A percentile compares a stretch with the other conserved stretches of the same genome.
These are phyloP conservation scores for Agaricus sinodeliciosus DNA, from an alignment of 768 basidiomycete species.

Conservation along the genomic window DNA sequence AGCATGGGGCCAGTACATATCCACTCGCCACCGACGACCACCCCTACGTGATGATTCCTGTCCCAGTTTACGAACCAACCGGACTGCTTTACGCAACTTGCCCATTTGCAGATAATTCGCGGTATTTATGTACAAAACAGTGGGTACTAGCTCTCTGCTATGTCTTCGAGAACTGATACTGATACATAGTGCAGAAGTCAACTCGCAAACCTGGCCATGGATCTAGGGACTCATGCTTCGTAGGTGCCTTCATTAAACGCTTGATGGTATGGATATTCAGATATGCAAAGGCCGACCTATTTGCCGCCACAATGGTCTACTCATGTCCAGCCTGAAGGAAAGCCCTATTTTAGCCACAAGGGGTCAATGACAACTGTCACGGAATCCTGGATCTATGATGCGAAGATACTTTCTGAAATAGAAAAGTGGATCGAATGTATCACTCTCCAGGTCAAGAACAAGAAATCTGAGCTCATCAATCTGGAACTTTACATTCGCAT, in stretches of 20 bases:
- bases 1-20: too few relatives aligned
- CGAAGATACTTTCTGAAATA: conserved; percentile 27
- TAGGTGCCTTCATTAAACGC: neutral
- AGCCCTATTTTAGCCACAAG: conserved; percentile 41
- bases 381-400: conserved; percentile 41
- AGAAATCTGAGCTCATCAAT: conserved; percentile 26
- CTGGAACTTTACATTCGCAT: conserved; percentile 50
- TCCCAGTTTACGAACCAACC: too few relatives aligned
- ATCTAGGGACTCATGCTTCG: neutral
- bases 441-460: conserved; percentile 21
- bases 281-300: conserved; percentile 24
- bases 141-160: neutral
- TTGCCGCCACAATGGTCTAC: conserved; percentile 42
- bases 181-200: neutral
- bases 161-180: neutral
- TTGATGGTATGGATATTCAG: too few relatives aligned
- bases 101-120: neutral
- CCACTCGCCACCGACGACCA: too few relatives aligned
- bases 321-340: conserved; percentile 54
- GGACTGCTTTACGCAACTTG: too few relatives aligned
- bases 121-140: neutral
- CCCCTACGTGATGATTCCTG: too few relatives aligned
- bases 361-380: conserved; percentile 39
- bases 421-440: conserved; percentile 29
- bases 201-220: neutral